Evolutionary conservation across 805 yeast species (phyloP).

Genomic region (Lachancea thermotolerans): DNA sequence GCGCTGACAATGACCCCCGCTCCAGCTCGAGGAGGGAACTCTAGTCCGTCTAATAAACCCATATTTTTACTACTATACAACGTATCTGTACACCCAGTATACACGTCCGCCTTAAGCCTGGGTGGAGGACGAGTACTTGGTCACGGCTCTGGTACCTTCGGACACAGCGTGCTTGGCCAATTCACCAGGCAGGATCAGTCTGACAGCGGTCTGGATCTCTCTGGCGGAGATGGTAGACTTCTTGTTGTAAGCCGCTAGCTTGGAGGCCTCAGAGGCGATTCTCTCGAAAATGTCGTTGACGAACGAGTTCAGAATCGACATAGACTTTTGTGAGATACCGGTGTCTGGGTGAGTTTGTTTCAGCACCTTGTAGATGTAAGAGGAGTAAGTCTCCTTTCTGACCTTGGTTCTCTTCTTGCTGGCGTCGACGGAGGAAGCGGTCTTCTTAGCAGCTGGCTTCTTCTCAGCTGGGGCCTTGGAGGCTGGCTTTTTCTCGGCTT

Average conservation of each 20-base stretch:
- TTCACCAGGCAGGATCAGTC: conserved; percentile 97
- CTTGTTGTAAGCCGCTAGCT: conserved; percentile 97
- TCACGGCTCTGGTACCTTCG: conserved; percentile 98
- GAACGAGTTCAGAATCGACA: conserved; percentile 98
- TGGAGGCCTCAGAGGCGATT: conserved; percentile 96
- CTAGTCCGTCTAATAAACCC: background rate
- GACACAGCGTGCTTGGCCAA: conserved; percentile 97
- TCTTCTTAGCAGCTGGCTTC: conserved; percentile 90
- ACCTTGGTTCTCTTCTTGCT: conserved; percentile 89
- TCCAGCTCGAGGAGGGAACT: too few species aligned
- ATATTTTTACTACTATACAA: conserved; percentile 7
- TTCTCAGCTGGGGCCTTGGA: conserved; percentile 97
- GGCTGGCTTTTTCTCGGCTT: conserved; percentile 45
- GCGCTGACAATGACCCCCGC: too few species aligned
- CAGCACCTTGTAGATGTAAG: conserved; percentile 96
- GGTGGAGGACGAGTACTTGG: conserved; percentile 78
- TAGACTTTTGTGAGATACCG: conserved; percentile 97
- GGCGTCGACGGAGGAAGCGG: conserved; percentile 70
- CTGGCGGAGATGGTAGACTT: conserved; percentile 96
- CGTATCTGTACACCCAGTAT: background rate
- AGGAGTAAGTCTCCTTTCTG: conserved; percentile 97
- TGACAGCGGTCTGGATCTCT: conserved; percentile 97
- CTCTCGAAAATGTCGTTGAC: conserved; percentile 98
- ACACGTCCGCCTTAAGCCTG: conserved; percentile 30
- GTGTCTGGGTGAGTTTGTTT: conserved; percentile 99